Conservation (phyloP, 129 eudicot species). For the Escallonia herrerae region DNA sequence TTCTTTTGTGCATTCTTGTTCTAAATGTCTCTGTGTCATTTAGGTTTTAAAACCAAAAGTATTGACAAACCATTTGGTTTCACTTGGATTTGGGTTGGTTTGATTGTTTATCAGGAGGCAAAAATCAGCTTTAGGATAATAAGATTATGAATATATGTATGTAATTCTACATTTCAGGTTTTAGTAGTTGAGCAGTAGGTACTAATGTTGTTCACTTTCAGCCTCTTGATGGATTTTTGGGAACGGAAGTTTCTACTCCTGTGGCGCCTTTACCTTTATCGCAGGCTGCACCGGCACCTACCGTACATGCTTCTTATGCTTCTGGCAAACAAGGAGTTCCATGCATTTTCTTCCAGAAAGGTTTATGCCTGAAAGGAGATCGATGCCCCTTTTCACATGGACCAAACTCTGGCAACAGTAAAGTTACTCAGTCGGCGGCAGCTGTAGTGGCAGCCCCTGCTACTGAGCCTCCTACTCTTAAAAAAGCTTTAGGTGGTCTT, state of each 20-base stretch:
- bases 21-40: neutral
- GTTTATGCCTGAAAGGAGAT: constrained; percentile 77
- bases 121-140: no score
- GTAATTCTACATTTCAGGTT: neutral
- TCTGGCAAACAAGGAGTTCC: constrained; percentile 66
- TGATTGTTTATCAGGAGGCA: no score
- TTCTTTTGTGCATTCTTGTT: neutral
- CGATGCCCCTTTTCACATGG: constrained; percentile 75
- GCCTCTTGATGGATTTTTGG: constrained; percentile 85
- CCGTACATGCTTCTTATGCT: constrained; percentile 28
- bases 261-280: constrained; percentile 32
- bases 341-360: constrained; percentile 80
- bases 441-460: constrained; percentile 25
- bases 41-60: no score
- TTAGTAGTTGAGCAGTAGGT: neutral
- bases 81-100: no score
- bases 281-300: constrained; percentile 26
- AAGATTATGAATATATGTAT: no score
- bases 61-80: no score
- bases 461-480: constrained; percentile 28
- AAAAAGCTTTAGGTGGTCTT: constrained; percentile 32
- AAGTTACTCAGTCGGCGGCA: constrained; percentile 23
- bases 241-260: constrained; percentile 44
- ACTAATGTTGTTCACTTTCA: constrained; percentile 24
- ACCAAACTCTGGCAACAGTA: constrained; percentile 30